These are phyloP conservation scores for Parasitella parasitica DNA, from an alignment of 371 early-diverging fungal species.

Conservation along the genomic window DNA sequence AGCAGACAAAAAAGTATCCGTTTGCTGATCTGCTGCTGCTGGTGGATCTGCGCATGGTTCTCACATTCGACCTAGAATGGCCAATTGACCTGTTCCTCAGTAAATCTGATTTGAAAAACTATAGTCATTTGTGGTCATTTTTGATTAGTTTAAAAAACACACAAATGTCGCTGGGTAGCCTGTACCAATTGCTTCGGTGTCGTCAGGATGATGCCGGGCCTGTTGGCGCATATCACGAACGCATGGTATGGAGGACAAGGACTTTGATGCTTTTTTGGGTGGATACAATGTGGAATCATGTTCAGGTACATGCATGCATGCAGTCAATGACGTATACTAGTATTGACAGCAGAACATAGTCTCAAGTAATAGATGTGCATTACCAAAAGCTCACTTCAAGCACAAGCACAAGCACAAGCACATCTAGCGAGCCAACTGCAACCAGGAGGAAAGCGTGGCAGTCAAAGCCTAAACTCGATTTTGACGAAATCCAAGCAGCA, in stretches of 20 bases:
- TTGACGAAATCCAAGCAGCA: slow-evolving; percentile 59
- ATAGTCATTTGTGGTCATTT: slow-evolving; percentile 63
- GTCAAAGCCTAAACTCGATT: slow-evolving; percentile 32
- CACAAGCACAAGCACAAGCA: slow-evolving; percentile 14
- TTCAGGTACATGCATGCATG: slow-evolving; percentile 63
- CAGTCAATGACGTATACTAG: too few species aligned
- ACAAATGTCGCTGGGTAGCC: slow-evolving; percentile 37
- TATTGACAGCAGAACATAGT: slow-evolving; percentile 30
- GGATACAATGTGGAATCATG: slow-evolving; percentile 73
- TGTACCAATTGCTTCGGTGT: slow-evolving; percentile 24
- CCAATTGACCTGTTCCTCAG: slow-evolving; percentile 77
- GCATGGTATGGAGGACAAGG: slow-evolving; percentile 54
- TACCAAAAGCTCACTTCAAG: slow-evolving; percentile 26
- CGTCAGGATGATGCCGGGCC: neutral
- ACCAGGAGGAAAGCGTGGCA: slow-evolving; percentile 4
- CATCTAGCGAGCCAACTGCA: neutral
- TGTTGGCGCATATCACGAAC: slow-evolving; percentile 22
- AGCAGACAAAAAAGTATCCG: slow-evolving; percentile 12
- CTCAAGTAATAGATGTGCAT: slow-evolving; percentile 62
- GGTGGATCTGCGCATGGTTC: slow-evolving; percentile 48
- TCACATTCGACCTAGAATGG: slow-evolving; percentile 68
- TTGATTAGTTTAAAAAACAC: slow-evolving; percentile 53
- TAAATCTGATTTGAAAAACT: slow-evolving; percentile 54
- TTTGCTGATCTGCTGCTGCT: slow-evolving; percentile 57
- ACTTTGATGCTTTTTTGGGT: slow-evolving; percentile 72